Base-by-base conservation (phyloP, 768 basidiomycete species). In the Suillus fuscotomentosus region DNA sequence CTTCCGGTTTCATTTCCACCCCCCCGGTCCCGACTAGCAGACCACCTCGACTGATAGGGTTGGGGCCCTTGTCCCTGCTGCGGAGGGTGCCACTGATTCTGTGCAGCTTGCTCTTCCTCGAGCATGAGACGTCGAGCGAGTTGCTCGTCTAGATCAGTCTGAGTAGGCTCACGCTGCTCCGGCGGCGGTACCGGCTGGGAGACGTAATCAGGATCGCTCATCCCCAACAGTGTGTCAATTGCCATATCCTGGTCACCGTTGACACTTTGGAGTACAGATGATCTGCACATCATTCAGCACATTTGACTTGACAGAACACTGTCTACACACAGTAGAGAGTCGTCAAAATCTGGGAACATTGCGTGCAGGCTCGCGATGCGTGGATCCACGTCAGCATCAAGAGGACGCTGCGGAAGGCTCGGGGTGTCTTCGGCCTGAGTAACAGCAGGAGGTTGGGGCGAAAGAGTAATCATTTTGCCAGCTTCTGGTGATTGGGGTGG, bases 331-430 rank as follows among this genome's bases (percentile, higher is more conserved):
- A 94, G 77, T 59, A 93, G 78, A n/a, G 81, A 71, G 59, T 88
- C 84, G 66, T 94, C 92, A 69, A 92, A 92, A 74, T 89, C 88
- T 7, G 92, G 92, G 73, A 94, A 94, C 82, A 93, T 88, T 9
- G 81, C 83, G 54, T 82, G 84, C 55, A 93, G 78, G 0, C 78
- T 76, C 11, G 82, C 78, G 51, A 90, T 75, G n/a, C 80, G 77
- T 1, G 86, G 83, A 75, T 89, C 74, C 1, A 38, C 36, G 8
- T 36, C 39, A 27, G 63, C 53, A 5, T 3, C 48, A 20, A 64
- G 24, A 42, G 41, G 24, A 59, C 57, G 57, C 41, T 59, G 57
- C 24, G 57, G 57, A 3, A 42, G 17, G 24, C 24, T 9, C 27
- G 57, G 41, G 2, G 17, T 20, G 24, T 20, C 24, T 6, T 63